These are phyloP conservation scores for Scleromitrula shiraiana DNA, from an alignment of 2,329 filamentous ascomycete species.

Conservation along the genomic window DNA sequence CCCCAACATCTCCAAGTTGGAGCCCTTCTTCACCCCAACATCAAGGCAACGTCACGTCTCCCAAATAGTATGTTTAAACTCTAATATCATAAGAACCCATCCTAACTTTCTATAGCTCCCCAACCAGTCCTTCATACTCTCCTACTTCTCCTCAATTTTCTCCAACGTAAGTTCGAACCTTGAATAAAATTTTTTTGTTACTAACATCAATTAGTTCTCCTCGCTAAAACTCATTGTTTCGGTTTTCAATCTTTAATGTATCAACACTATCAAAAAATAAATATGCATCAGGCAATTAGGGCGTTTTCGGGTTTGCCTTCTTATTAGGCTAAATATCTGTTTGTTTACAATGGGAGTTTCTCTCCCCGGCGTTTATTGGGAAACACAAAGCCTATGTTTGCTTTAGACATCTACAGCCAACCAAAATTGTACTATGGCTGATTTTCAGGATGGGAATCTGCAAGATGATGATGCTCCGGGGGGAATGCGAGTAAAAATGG, in stretches of 20 bases:
- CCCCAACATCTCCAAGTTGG: constrained; percentile 27
- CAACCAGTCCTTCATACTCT: constrained; percentile 23
- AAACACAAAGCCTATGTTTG: constrained; percentile 5
- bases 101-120: constrained; percentile 12
- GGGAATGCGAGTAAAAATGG: constrained; percentile 2
- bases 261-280: constrained; percentile 22
- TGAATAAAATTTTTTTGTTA: neutral
- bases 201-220: constrained; percentile 20
- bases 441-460: constrained; percentile 4
- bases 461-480: neutral
- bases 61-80: constrained; percentile 26
- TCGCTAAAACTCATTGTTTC: constrained; percentile 14
- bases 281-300: constrained; percentile 10
- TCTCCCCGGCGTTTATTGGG: constrained; percentile 7
- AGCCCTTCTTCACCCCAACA: constrained; percentile 27
- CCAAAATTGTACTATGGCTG: constrained; percentile 15
- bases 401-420: constrained; percentile 10
- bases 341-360: constrained; percentile 11
- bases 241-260: constrained; percentile 19
- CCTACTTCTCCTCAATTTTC: constrained; percentile 27
- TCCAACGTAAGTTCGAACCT: constrained; percentile 18
- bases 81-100: neutral
- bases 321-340: constrained; percentile 9
- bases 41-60: constrained; percentile 29
- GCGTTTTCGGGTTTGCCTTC: constrained; percentile 8